Base-by-base conservation (phyloP, 805 yeast genomes). In the Starmerella stellata region DNA sequence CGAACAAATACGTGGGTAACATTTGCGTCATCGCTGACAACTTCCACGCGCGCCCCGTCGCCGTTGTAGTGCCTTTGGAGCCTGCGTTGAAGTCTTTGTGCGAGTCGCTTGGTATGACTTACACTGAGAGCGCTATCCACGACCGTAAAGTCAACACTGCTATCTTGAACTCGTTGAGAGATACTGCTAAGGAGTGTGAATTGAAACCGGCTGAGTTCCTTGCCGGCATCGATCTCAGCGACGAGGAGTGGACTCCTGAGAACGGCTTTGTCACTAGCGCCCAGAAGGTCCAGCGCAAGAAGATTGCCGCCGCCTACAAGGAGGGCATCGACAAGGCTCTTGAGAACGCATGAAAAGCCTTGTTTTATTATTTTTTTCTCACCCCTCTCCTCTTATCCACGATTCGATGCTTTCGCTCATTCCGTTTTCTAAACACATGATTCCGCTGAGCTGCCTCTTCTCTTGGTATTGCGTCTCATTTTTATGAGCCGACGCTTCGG, bases 171-270 rank as follows among this genome's bases (percentile, higher is more conserved):
- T 61, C 74, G 14, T 58, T 90, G 43, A 53, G 78, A 39, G 68
- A 69, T 20, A 80, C 95, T 7, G 98, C 83, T 50, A 75, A 71
- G 59, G 50, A 70, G 16, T 85, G 76, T 56, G 94, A 93, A 8
- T 70, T 90, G 48, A 65, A 60, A 36, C 93, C 94, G 43, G 85
- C 82, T 49, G 96, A 90, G 62, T 65, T 87, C 47, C 56, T 90
- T 41, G 72, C 72, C 47, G 93, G 85, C 49, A 67, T 78, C 44
- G 82, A 78, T 13, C 58, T 90, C 43, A 68, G 74, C 41, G 85
- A 80, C 47, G 87, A 74, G 38, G 98, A 90, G 64, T 90, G 98
- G 96, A 90, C 96, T 30, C 96, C 98, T 32, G 90, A 82, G 60
- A 80, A 74, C 55, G 96, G 95, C 1, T 81, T 64, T 48, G 92